Evolutionary conservation across 1,139 yeast species (phyloP), one percentile per base, ranked within the genome.

Genomic region (Sugiyamaella neomexicana): DNA sequence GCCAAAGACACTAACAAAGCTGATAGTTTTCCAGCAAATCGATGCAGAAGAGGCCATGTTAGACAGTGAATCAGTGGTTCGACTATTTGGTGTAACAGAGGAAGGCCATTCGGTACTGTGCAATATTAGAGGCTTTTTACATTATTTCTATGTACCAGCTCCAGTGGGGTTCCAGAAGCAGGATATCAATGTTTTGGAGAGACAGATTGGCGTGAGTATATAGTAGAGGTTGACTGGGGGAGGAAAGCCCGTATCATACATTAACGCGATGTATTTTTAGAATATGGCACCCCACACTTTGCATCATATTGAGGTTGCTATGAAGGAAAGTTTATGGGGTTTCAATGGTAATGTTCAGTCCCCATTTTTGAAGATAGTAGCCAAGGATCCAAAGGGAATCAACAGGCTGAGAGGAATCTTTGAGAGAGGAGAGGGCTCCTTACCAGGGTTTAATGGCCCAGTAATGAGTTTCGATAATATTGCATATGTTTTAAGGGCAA

Each of bases 261-360:
- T 20, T 20, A 20, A 20, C 25, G 25, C 5, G 5, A 20, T 20
- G 5, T 20, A 20, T 20, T 20, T n/a, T 16, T 29, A 47, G 51
- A 36, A 32, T n/a, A 25, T 42, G 3, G 51, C 46, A 13, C 60
- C 62, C 16, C 54, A 54, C 13, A 48, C 58, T 8, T 53, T 64
- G 37, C 79, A 80, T 58, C 78, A 79, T 31, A 75, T 91, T 25
- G 89, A 88, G 58, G 76, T 90, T 4, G 75, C 71, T 6, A 71
- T 78, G 64, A 90, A 88, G 64, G 96, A 91, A 69, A 86, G 96
- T 9, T 84, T 95, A 54, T 91, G 97, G 97, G 98, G 98, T 5
- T 95, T 80, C 68, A 85, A 84, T 57, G 95, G 95, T 59, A 87
- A 85, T 64, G 76, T 79, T 25, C 85, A 86, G 64, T 76, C 86